These are phyloP conservation scores for Xeromyces bisporus DNA, from an alignment of 495 filamentous ascomycete species.

Conservation along the genomic window DNA sequence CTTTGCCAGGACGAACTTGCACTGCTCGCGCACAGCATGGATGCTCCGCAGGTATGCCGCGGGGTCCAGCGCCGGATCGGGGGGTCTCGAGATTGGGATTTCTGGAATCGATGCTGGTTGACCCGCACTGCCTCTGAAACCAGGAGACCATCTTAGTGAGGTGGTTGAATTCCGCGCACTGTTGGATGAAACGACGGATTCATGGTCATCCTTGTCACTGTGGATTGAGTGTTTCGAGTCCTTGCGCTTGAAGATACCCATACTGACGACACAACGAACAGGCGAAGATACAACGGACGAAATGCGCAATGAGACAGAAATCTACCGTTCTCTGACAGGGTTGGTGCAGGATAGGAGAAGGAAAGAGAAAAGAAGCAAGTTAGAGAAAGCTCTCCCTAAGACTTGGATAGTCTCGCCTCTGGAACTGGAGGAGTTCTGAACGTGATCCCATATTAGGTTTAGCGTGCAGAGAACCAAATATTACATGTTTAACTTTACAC, in stretches of 20 bases:
- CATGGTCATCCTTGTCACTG: slow-evolving; percentile 29
- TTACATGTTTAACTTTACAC: too few relatives aligned
- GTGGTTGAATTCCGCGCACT: slow-evolving; percentile 36
- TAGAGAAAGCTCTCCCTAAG: too few relatives aligned
- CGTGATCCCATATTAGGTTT: too few relatives aligned
- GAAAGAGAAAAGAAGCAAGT: too few relatives aligned
- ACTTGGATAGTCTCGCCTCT: too few relatives aligned
- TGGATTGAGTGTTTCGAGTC: slow-evolving; percentile 35
- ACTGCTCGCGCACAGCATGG: slow-evolving; percentile 70
- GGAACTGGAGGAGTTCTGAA: too few relatives aligned
- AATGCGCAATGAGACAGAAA: too few relatives aligned
- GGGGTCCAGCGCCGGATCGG: slow-evolving; percentile 81
- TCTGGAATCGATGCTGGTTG: slow-evolving; percentile 36
- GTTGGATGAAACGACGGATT: slow-evolving; percentile 31
- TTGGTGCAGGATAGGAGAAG: too few relatives aligned
- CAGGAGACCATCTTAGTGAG: slow-evolving; percentile 38
- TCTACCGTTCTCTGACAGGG: too few relatives aligned
- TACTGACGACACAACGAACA: slow-evolving; percentile 11
- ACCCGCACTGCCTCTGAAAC: slow-evolving; percentile 20
- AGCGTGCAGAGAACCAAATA: too few relatives aligned
- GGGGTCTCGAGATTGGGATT: slow-evolving; percentile 64
- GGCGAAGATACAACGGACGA: too few relatives aligned
- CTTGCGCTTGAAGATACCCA: slow-evolving; percentile 52
- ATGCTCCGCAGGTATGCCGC: slow-evolving; percentile 86
- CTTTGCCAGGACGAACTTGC: slow-evolving; percentile 52